Base-by-base conservation (phyloP, 139 green algal genomes). In the Micromonas pusilla region DNA sequence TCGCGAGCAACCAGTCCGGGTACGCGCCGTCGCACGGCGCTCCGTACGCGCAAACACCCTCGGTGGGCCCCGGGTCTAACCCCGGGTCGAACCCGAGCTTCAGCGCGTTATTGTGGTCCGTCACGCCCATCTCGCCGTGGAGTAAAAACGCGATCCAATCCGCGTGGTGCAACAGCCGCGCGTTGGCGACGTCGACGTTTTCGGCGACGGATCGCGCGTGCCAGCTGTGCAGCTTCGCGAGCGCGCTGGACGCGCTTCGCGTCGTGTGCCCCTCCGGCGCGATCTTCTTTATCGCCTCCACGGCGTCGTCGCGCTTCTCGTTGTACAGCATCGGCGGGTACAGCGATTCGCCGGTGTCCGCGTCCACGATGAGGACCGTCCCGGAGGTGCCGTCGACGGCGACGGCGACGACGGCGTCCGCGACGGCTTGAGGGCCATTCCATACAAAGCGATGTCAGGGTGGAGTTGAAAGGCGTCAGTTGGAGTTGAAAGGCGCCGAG, bases 81-180 rank as follows among this genome's bases (percentile, higher is more conserved):
- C 28, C 38, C 31, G 65, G 38, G 60, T 80, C 73, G 68, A 79
- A 81, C 30, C 81, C 70, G 37, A 97, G 82, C 86, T 98, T 98
- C 19, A 98, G 86, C 0, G 88, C 87, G 70, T 98, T 98, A 88
- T 97, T 97, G 80, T 88, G 97, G 85, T 98, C 94, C 0, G 83
- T 91, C 2, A 87, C 79, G 21, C 72, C 80, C 26, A 21, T 38
- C 34, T 30, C 53, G 19, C 85, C 84, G 66, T 93, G 90, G 62
- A 96, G 77, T 67, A 92, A 72, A 9, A 72, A 89, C 2, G 89
- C 87, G 66, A 93, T 65, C 86, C 86, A 94, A 76, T 94, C 90
- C 9, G 88, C 87, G 37, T 96, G 90, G 82, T 96, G 90, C 77
- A 94, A 70, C 34, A 97, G 72, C 3, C 73, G 53, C 1, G 87